Conservation (phyloP, 495 filamentous ascomycete genomes). For the Durotheca rogersii region DNA sequence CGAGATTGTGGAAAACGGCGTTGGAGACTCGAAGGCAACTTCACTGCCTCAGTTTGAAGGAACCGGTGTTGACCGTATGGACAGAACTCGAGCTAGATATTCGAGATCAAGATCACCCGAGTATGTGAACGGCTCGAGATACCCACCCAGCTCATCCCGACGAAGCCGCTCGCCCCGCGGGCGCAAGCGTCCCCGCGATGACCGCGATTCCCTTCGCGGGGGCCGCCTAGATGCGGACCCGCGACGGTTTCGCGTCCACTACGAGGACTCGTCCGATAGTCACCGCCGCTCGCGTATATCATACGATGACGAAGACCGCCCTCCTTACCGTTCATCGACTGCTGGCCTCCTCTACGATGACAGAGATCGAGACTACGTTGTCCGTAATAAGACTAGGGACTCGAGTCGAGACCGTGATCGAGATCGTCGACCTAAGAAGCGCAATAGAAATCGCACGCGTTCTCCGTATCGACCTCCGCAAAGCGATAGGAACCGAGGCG, state of each 20-base stretch:
- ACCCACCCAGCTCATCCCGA: constrained; percentile 56
- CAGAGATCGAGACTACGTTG: constrained; percentile 40
- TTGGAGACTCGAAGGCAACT: constrained; percentile 61
- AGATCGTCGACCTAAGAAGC: constrained; percentile 56
- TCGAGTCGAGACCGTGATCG: constrained; percentile 37
- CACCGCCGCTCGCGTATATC: constrained; percentile 48
- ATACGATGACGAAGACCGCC: constrained; percentile 69
- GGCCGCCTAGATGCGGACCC: constrained; percentile 51
- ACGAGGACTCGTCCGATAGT: constrained; percentile 55
- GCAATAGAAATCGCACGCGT: constrained; percentile 66
- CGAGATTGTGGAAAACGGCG: constrained; percentile 77
- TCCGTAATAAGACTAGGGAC: constrained; percentile 29
- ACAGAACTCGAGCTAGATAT: constrained; percentile 68
- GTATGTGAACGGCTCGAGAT: constrained; percentile 73
- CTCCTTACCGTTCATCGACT: constrained; percentile 49
- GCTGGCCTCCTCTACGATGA: constrained; percentile 55
- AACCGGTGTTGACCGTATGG: constrained; percentile 65
- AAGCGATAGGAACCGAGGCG: constrained; percentile 45
- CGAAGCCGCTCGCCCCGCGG: constrained; percentile 55
- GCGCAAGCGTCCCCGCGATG: constrained; percentile 68
- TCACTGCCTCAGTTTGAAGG: constrained; percentile 52
- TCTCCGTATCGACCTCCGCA: constrained; percentile 55
- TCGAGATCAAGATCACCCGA: constrained; percentile 71
- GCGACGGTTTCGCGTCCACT: constrained; percentile 60
- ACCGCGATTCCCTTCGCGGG: constrained; percentile 56